Base-by-base conservation (phyloP, 495 filamentous ascomycete species). In the Trichocladium uniseriatum region DNA sequence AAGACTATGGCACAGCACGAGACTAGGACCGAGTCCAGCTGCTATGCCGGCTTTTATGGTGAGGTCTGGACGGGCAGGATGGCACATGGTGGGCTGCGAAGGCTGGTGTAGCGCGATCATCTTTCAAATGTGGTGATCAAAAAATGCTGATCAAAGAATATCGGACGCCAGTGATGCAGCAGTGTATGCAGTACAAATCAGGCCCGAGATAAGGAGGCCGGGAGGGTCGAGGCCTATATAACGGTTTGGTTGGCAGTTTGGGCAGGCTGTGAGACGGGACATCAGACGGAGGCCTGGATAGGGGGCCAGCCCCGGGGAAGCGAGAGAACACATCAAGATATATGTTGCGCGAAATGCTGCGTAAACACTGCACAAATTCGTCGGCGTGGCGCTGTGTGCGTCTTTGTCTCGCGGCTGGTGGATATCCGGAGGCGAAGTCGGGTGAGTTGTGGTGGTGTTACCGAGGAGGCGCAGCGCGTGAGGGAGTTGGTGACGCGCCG, bases 21-120 rank as follows among this genome's bases (percentile, higher is more conserved):
- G 36, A 36, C 52, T 56, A 35, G 31, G 54, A 13, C 49, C 44
- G n/a, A 58, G 24, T 5, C 52, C 56, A 1, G 52, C 52, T 3
- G 49, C 55, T 50, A 61, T 44, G 49, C 49, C 53, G 22, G 43
- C 27, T 51, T 48, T 56, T 52, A 61, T 55, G 18, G 37, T 42
- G 0, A 22, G 32, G 1, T 14, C 44, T 14, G 51, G 9, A 7
- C 16, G 31, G 2, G 18, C 20, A 10, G 48, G 38, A 24, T 41
- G 28, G 29, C 8, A 37, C 27, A 40, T 34, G 41, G 41, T 22
- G 3, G 35, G 13, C 20, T 5, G 29, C 32, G 6, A 2, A 21
- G 40, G 21, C 31, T 44, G 48, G 22, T 45, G 49, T 19, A 22
- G 3, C 8, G 32, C 13, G 44, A 43, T 38, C 37, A 48, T 43